Conservation (phyloP, 1,139 yeast genomes). For the Debaryomyces sp. region DNA sequence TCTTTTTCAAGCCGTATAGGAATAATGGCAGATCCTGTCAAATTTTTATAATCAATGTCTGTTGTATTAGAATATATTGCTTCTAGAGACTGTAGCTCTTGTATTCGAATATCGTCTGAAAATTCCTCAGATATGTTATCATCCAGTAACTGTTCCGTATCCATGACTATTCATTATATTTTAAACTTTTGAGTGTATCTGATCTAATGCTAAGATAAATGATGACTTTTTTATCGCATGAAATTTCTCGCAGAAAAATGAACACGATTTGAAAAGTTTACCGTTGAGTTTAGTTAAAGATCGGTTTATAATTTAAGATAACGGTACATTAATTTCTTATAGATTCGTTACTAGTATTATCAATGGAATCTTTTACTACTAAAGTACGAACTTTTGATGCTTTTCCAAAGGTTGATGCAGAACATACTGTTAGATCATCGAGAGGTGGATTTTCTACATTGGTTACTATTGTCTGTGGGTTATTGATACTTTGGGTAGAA, state of each 20-base stretch:
- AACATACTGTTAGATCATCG: slow-evolving; percentile 71
- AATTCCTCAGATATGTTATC: slow-evolving; percentile 3
- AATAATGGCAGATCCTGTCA: slow-evolving; percentile 28
- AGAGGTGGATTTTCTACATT: slow-evolving; percentile 82
- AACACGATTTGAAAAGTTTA: slow-evolving; percentile 1
- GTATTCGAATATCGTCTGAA: slow-evolving; percentile 27
- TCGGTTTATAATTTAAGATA: not conserved
- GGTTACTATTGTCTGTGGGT: slow-evolving; percentile 57
- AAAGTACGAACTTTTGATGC: slow-evolving; percentile 78
- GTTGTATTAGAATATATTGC: slow-evolving; percentile 54
- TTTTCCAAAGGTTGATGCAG: slow-evolving; percentile 82
- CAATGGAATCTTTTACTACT: slow-evolving; percentile 41
- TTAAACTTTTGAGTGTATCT: not conserved
- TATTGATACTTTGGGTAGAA: slow-evolving; percentile 83
- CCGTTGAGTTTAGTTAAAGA: not conserved
- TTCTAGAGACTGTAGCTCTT: slow-evolving; percentile 50
- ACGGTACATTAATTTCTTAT: not conserved
- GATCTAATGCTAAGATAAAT: not conserved
- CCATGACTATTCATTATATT: not conserved
- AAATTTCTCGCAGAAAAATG: slow-evolving; percentile 3
- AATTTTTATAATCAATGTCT: slow-evolving; percentile 16
- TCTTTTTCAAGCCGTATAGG: slow-evolving; percentile 28
- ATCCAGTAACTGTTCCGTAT: not conserved
- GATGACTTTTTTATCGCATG: not conserved
- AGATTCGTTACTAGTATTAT: not conserved